Conservation (phyloP, 2,329 filamentous ascomycete genomes). For the Alternaria ventricosa region DNA sequence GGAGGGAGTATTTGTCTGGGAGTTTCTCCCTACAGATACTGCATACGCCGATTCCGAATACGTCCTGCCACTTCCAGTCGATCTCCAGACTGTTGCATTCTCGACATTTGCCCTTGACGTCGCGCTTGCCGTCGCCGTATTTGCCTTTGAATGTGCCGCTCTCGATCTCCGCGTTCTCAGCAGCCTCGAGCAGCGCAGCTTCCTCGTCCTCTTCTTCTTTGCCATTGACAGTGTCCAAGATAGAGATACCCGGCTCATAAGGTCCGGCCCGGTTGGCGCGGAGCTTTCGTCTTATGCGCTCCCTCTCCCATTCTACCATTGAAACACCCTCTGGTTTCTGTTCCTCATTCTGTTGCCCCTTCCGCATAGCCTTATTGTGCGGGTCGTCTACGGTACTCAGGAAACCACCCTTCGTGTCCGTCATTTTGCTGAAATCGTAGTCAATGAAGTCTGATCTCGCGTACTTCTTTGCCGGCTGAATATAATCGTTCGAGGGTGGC, state of each 20-base stretch:
- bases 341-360: slow-evolving; percentile 54
- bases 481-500: slow-evolving; percentile 55
- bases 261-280: slow-evolving; percentile 77
- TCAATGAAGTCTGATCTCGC: slow-evolving; percentile 82
- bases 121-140: slow-evolving; percentile 43
- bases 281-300: slow-evolving; percentile 76
- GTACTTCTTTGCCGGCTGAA: slow-evolving; percentile 85
- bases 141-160: slow-evolving; percentile 41
- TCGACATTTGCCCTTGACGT: slow-evolving; percentile 72
- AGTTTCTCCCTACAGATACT: slow-evolving; percentile 83
- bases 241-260: slow-evolving; percentile 87
- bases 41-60: slow-evolving; percentile 79
- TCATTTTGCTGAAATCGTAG: slow-evolving; percentile 98
- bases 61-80: slow-evolving; percentile 92
- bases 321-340: slow-evolving; percentile 88
- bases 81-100: slow-evolving; percentile 88
- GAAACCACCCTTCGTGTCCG: slow-evolving; percentile 96
- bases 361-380: slow-evolving; percentile 74
- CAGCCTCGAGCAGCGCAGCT: slow-evolving; percentile 30
- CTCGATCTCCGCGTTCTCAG: slow-evolving; percentile 52
- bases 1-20: slow-evolving; percentile 90
- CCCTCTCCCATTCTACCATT: slow-evolving; percentile 85
- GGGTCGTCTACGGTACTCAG: slow-evolving; percentile 91
- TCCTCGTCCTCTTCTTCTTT: slow-evolving; percentile 41
- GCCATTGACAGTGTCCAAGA: slow-evolving; percentile 61